Evolutionary conservation across 1,284 basidiomycete species (phyloP).

Genomic region (Boletus subluridellus): DNA sequence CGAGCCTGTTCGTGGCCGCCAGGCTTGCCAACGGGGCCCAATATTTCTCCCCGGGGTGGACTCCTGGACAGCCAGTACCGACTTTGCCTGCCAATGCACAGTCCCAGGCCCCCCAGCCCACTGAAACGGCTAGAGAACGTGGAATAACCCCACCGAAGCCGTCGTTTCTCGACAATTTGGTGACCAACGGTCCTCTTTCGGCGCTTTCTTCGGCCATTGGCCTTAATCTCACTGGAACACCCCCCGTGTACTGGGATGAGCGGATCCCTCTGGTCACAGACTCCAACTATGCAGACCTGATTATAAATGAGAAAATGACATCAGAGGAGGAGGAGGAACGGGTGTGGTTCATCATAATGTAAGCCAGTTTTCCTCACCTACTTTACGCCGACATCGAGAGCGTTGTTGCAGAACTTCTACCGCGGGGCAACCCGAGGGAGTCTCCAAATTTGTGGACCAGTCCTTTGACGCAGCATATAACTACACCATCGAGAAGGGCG

Average conservation of each 20-base stretch:
- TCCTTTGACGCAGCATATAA: conserved; percentile 71
- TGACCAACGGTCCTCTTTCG: conserved; percentile 43
- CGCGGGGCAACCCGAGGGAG: conserved; percentile 52
- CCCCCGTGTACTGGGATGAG: conserved; percentile 59
- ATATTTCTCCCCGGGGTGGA: conserved; percentile 76
- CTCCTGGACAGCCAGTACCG: conserved; percentile 58
- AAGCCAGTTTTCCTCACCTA: conserved; percentile 28
- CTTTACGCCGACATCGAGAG: conserved; percentile 1
- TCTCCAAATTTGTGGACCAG: conserved; percentile 66
- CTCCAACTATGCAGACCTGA: conserved; percentile 63
- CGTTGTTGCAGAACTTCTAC: conserved; percentile 52
- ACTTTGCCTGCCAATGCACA: conserved; percentile 21
- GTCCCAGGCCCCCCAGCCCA: conserved; percentile 18
- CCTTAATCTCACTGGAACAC: conserved; percentile 63
- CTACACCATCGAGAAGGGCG: conserved; percentile 53
- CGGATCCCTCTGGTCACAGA: conserved; percentile 73
- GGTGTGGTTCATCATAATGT: conserved; percentile 73
- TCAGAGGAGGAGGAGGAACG: conserved; percentile 61
- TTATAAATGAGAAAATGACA: conserved; percentile 62
- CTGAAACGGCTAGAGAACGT: conserved; percentile 19
- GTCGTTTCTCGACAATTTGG: conserved; percentile 29
- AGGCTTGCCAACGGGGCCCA: conserved; percentile 50
- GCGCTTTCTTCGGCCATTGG: conserved; percentile 55
- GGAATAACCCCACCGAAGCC: conserved; percentile 10
- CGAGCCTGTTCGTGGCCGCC: conserved; percentile 36